Evolutionary conservation across 176 grass and related monocot genomes (phyloP).

Genomic region (Avena atlantica): DNA sequence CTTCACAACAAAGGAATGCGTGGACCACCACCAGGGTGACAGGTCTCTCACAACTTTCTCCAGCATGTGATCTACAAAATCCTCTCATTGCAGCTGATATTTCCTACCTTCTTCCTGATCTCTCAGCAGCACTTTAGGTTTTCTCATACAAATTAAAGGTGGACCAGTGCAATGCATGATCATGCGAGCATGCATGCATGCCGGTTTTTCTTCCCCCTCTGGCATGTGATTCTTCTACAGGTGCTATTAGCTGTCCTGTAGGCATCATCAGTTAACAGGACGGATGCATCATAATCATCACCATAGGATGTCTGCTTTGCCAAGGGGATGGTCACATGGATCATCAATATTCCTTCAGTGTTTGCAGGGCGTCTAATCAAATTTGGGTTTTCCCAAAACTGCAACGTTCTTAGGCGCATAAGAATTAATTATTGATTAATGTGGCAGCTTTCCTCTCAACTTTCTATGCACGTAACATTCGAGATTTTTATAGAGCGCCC

Average conservation of each 20-base stretch:
- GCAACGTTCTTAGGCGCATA: no score
- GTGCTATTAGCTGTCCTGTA: background rate
- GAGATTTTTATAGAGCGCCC: no score
- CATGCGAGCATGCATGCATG: background rate
- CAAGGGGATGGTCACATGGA: background rate
- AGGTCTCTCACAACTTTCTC: constrained; percentile 39
- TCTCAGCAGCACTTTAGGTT: constrained; percentile 18
- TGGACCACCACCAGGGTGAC: constrained; percentile 27
- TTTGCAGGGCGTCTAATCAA: no score
- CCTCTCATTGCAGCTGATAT: constrained; percentile 37
- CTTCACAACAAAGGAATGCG: constrained; percentile 52
- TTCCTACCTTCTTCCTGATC: background rate
- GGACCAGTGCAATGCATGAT: constrained; percentile 6
- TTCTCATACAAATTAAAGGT: constrained; percentile 22
- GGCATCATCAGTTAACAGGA: constrained; percentile 19
- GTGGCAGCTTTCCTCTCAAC: no score
- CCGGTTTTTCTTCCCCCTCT: constrained; percentile 31
- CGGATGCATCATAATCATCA: constrained; percentile 29
- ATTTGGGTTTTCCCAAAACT: no score
- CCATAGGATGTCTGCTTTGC: constrained; percentile 14
- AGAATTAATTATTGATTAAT: no score
- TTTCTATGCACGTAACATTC: no score
- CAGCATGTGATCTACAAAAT: constrained; percentile 33
- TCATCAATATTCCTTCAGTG: no score
- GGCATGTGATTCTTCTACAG: constrained; percentile 29